Base-by-base conservation (phyloP, 495 filamentous ascomycete genomes). In the Haplographium delicatum region DNA sequence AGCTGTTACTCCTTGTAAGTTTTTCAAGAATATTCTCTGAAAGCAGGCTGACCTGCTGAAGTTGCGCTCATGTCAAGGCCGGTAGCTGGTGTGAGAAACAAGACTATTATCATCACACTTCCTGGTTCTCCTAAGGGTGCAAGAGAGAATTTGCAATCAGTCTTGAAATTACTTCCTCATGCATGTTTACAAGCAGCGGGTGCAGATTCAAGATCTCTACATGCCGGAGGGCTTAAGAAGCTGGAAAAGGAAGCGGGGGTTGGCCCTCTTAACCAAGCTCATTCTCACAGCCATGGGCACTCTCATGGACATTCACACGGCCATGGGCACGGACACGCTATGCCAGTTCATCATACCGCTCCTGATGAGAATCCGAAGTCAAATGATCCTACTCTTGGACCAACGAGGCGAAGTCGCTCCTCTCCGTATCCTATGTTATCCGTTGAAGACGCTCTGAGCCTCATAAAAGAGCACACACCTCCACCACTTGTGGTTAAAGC, bases 21-120 rank as follows among this genome's bases (percentile, higher is more conserved):
- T 50, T 34, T 41, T 25, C 30, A 16, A 27, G 19, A n/a, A 26
- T 10, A 19, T 33, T 44, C 31, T 46, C 23, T 38, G 51, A 15
- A 22, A 9, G 15, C 33, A 31, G 47, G 38, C 54, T 57, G 25
- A 58, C 24, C 1, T 7, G 0, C 33, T 20, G 20, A 54, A 95
- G 89, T 97, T 69, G 94, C 91, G n/a, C 82, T 95, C 71, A 97
- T 97, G 93, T 85, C 93, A 47, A 80, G 93, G 47, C 91, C 93
- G 11, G 87, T 96, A 44, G 94, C 94, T 41, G 93, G 93, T 8
- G 84, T 94, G 9, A 77, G 93, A 25, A 82, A 90, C 53, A 83
- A 82, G 53, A 83, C 89, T 5, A 67, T 99, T 43, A 89, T 99
- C 37, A 69, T 96, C 40, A 97, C 93, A 0, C 73, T 99, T 31